Percentiles rank a stretch among this genome's conserved stretches.
These are phyloP conservation scores for Nicotiana obtusifolia DNA, from an alignment of 257 asterid genomes.

Conservation along the genomic window DNA sequence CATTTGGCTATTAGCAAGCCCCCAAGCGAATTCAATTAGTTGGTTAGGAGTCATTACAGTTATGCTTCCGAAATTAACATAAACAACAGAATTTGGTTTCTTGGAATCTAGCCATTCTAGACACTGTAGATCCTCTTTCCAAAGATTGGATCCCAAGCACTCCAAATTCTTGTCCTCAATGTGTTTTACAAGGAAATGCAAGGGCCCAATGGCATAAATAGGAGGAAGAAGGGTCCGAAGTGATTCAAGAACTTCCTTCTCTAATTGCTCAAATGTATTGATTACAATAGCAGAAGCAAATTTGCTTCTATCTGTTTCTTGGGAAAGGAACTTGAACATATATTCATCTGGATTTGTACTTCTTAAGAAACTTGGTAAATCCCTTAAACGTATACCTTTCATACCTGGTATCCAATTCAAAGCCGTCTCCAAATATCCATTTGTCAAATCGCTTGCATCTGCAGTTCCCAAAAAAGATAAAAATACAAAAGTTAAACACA, in stretches of 20 bases:
- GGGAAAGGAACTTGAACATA: neutral
- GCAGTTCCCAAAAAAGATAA: neutral
- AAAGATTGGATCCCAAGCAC: constrained; percentile 7
- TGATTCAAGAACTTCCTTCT: neutral
- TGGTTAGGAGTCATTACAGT: constrained; percentile 7
- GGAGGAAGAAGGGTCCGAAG: constrained; percentile 1
- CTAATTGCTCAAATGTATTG: constrained; percentile 11
- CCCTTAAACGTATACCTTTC: constrained; percentile 16
- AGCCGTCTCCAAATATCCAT: constrained; percentile 12
- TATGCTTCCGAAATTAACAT: constrained; percentile 17
- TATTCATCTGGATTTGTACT: constrained; percentile 11
- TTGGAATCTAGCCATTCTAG: constrained; percentile 15
- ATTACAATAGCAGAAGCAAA: constrained; percentile 6
- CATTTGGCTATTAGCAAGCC: constrained; percentile 12
- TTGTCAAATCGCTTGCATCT: constrained; percentile 11
- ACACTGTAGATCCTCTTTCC: constrained; percentile 11
- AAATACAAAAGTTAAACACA: neutral
- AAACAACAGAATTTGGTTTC: constrained; percentile 7
- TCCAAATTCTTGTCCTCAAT: neutral
- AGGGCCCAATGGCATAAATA: constrained; percentile 7
- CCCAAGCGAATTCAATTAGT: constrained; percentile 19
- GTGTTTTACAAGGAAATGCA: neutral
- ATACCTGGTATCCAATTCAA: constrained; percentile 17
- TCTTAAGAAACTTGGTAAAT: constrained; percentile 11
- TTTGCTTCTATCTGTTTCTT: neutral